Percentiles rank a stretch among this genome's conserved stretches.
These are phyloP conservation scores for Beauveria varroae DNA, from an alignment of 2,329 filamentous ascomycete species.

Conservation along the genomic window DNA sequence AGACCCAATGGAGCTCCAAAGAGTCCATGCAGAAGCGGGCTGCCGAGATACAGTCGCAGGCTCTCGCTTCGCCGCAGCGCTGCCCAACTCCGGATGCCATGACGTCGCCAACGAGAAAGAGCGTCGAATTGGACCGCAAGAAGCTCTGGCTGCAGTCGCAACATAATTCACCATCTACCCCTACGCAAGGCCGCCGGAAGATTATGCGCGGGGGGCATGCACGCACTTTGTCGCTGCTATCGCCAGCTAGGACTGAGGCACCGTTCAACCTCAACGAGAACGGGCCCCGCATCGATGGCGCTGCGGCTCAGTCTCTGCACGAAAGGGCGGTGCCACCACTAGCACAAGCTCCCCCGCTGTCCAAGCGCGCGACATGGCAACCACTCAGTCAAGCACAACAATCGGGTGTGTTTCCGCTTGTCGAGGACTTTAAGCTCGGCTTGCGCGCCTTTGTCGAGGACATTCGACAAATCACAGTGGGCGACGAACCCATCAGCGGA, in stretches of 20 bases:
- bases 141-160: constrained; percentile 55
- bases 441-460: constrained; percentile 95
- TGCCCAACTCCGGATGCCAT: constrained; percentile 19
- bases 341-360: constrained; percentile 29
- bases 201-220: constrained; percentile 62
- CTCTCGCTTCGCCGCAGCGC: constrained; percentile 27
- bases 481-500: constrained; percentile 75
- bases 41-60: constrained; percentile 52
- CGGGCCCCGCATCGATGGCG: constrained; percentile 3
- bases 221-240: constrained; percentile 69
- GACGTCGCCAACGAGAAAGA: constrained; percentile 30
- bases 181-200: constrained; percentile 42
- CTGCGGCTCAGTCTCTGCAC: background rate
- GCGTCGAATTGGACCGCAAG: constrained; percentile 63
- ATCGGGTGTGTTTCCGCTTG: constrained; percentile 63
- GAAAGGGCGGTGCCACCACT: constrained; percentile 23
- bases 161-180: constrained; percentile 23
- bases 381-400: constrained; percentile 40
- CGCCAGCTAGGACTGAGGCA: constrained; percentile 47
- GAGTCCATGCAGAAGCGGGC: constrained; percentile 71
- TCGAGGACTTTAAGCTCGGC: constrained; percentile 81
- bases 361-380: constrained; percentile 55
- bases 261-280: constrained; percentile 38
- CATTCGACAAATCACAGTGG: constrained; percentile 88
- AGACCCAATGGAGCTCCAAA: constrained; percentile 73